phyloP scores from a whole-genome alignment of 139 green algal genomes.

The Chlorella sp. region DNA sequence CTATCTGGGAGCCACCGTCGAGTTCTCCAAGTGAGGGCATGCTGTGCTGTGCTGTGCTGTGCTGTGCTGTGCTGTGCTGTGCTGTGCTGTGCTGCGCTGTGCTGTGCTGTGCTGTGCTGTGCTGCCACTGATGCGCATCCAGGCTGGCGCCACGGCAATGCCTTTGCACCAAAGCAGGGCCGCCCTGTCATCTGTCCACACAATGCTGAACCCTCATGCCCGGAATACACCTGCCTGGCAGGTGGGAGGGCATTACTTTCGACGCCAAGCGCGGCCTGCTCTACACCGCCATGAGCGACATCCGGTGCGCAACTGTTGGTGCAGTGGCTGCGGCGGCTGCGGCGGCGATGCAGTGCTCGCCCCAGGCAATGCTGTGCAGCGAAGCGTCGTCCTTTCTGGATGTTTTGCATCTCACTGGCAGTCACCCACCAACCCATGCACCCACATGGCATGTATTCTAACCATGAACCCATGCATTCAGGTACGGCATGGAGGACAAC shows the following conservation, averaged over 20 bases:
- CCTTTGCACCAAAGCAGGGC: no score
- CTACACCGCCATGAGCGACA: conserved; percentile 41
- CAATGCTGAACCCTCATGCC: no score
- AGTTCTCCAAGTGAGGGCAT: conserved; percentile 68
- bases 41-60: neutral
- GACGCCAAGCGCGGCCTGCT: conserved; percentile 23
- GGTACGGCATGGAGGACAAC: conserved; percentile 57
- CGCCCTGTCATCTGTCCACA: no score
- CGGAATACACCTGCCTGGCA: neutral
- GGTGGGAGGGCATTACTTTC: conserved; percentile 60
- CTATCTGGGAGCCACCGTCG: conserved; percentile 57
- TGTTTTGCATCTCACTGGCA: neutral
- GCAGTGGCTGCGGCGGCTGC: neutral
- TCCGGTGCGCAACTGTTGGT: neutral
- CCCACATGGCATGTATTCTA: neutral
- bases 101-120: neutral
- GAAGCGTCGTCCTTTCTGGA: neutral
- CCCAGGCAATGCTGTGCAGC: neutral
- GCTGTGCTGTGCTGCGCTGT: no score
- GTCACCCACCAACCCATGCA: no score
- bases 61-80: neutral
- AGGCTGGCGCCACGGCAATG: no score
- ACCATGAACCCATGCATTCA: neutral
- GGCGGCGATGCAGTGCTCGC: neutral
- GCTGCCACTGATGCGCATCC: no score